A percentile compares a stretch with the other conserved stretches of the same genome.
phyloP scores from a whole-genome alignment of 2,329 filamentous ascomycete genomes.

The Hypoxylon sp. region DNA sequence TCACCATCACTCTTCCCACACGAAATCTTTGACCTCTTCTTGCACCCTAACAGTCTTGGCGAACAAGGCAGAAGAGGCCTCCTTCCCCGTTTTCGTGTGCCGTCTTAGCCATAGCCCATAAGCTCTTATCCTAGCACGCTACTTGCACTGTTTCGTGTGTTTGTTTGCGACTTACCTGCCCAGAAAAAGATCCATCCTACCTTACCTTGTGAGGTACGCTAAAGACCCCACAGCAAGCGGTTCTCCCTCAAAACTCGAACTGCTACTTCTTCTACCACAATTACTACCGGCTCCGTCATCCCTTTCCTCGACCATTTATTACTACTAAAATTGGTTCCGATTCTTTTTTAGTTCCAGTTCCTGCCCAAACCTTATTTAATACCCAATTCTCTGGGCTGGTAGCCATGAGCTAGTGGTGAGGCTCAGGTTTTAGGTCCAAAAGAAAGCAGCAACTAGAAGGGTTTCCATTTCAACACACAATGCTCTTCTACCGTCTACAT shows the following conservation, averaged over 20 bases:
- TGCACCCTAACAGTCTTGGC: constrained; percentile 35
- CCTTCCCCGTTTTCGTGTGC: constrained; percentile 22
- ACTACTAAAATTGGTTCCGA: constrained; percentile 6
- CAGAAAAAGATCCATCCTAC: too few relatives aligned
- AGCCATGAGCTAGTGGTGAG: constrained; percentile 35
- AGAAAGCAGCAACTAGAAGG: constrained; percentile 26
- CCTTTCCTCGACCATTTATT: constrained; percentile 7
- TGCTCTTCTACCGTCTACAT: constrained; percentile 40
- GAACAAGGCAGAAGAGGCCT: constrained; percentile 33
- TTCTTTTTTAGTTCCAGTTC: constrained; percentile 3
- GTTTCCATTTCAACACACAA: constrained; percentile 35
- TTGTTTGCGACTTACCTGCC: constrained; percentile 12
- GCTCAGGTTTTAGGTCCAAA: constrained; percentile 25
- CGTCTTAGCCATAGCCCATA: too few relatives aligned
- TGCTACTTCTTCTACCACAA: neutral
- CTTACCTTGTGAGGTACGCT: constrained; percentile 8
- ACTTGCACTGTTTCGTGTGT: too few relatives aligned
- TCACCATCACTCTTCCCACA: constrained; percentile 13
- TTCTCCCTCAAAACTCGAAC: constrained; percentile 9
- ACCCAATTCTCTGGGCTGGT: constrained; percentile 18
- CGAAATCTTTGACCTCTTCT: constrained; percentile 24
- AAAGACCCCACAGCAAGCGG: constrained; percentile 29
- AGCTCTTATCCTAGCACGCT: too few relatives aligned
- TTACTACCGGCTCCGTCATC: constrained; percentile 8
- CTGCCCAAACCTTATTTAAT: constrained; percentile 14